phyloP scores from a whole-genome alignment of 2,329 filamentous ascomycete genomes.

The Torrubiellomyces zombiae region DNA sequence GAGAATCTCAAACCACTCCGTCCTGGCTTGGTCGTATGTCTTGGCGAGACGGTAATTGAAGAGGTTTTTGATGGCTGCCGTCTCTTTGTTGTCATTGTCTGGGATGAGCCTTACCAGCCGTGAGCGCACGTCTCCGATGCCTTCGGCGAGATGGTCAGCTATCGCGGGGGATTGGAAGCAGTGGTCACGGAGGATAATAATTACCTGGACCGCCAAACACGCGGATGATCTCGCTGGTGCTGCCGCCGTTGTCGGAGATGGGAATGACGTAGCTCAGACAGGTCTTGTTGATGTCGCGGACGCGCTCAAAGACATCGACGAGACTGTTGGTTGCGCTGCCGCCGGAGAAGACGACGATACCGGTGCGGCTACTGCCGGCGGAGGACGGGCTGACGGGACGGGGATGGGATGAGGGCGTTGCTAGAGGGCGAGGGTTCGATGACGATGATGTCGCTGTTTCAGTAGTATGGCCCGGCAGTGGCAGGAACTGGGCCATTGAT shows the following conservation, averaged over 20 bases:
- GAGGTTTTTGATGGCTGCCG: constrained; percentile 58
- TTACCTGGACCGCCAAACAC: constrained; percentile 85
- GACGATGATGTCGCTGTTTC: constrained; percentile 2
- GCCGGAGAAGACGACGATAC: constrained; percentile 74
- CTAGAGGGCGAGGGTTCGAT: background rate
- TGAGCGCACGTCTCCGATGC: constrained; percentile 30
- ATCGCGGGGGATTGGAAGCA: too few species aligned
- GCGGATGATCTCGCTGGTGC: constrained; percentile 80
- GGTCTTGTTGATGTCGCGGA: constrained; percentile 48
- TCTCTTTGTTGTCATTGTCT: constrained; percentile 40
- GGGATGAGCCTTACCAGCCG: constrained; percentile 85
- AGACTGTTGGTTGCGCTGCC: constrained; percentile 89
- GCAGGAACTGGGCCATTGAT: constrained; percentile 6
- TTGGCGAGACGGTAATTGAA: constrained; percentile 73
- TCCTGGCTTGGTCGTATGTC: constrained; percentile 40
- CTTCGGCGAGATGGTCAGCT: constrained; percentile 24
- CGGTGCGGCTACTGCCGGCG: constrained; percentile 7
- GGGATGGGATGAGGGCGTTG: background rate
- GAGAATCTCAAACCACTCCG: constrained; percentile 79
- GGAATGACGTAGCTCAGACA: constrained; percentile 75
- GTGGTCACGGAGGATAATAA: constrained; percentile 5
- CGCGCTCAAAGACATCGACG: constrained; percentile 69
- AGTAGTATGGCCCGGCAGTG: constrained; percentile 3
- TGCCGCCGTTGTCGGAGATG: constrained; percentile 91
- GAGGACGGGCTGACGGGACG: constrained; percentile 8